Base-by-base conservation (phyloP, 371 early-diverging fungal genomes). In the Mortierella polycephala region DNA sequence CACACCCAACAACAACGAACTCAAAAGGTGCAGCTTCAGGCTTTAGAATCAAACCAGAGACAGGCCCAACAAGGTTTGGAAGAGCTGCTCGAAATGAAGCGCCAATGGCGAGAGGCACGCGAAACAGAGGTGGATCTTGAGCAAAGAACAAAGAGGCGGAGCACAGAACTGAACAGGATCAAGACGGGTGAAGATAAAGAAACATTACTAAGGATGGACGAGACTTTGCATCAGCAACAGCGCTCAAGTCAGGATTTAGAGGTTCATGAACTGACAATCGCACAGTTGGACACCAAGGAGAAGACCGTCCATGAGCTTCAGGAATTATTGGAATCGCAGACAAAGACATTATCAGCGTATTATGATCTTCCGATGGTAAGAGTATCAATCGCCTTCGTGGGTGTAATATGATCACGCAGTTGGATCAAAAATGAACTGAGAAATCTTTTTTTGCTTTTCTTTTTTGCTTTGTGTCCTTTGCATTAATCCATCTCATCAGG, bases 341-440 rank as follows among this genome's bases (percentile, higher is more conserved):
- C 40, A 45, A 68, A 59, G 44, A 54, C 30, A 13, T 44, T 77
- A 54, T 53, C 65, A 10, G 68, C 69, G 8, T 71, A 71, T 23
- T 57, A 71, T 42, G 68, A 64, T n/a, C 64, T 71, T 13, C 72
- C 77, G 40, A 71, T 72, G 20, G 79, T 77, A 68, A 60, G 52
- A 21, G 14, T 47, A 30, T 30, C 30, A 30, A 30, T 55, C 13
- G 8, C 39, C 9, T 5, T 18, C 49, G 13, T 52, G 30, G 7
- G 6, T 42, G 23, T 30, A 30, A 30, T 30, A 30, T 30, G 30
- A 30, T 30, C 1, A 30, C 30, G 4, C 4, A 1, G 30, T 30
- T 30, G 30, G 30, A 30, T 30, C 30, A 30, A 30, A 30, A 30
- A 30, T 30, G 30, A 30, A 30, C 30, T 30, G 30, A 30, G 30